A percentile compares a stretch with the other conserved stretches of the same genome.
These are phyloP conservation scores for Limnanthes douglasii DNA, from an alignment of 345 rosid species.

Conservation along the genomic window DNA sequence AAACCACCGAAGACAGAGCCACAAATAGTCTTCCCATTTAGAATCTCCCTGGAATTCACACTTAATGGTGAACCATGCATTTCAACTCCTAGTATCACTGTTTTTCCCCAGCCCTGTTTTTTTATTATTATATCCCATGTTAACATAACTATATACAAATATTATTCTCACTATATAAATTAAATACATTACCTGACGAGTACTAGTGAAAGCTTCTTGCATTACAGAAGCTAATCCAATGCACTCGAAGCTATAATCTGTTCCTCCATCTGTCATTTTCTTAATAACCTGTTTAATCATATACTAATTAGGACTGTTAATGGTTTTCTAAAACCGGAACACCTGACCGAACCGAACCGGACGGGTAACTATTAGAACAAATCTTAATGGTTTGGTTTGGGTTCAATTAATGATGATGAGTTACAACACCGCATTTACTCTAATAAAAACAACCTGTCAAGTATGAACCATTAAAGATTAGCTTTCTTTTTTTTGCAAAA, in stretches of 20 bases:
- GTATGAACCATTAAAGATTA: too few species aligned
- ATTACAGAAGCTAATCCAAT: constrained; percentile 40
- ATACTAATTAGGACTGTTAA: too few species aligned
- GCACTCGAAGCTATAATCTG: constrained; percentile 72
- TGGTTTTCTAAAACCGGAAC: too few species aligned
- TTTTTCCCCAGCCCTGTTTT: constrained; percentile 51
- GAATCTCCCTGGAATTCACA: constrained; percentile 16
- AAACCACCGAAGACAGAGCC: constrained; percentile 45
- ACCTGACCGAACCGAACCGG: too few species aligned
- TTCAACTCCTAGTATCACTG: constrained; percentile 45
- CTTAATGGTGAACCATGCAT: constrained; percentile 15
- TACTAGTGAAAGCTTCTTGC: constrained; percentile 43
- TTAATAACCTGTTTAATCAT: constrained; percentile 42
- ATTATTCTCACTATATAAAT: background rate
- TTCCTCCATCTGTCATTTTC: constrained; percentile 57
- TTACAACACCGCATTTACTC: too few species aligned
- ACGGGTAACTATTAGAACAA: too few species aligned
- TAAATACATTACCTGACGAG: constrained; percentile 16
- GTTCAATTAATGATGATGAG: too few species aligned
- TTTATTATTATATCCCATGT: background rate
- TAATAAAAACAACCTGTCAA: too few species aligned
- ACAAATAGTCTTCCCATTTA: constrained; percentile 24
- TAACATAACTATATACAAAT: background rate
- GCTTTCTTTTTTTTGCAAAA: too few species aligned
- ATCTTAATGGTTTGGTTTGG: too few species aligned